A percentile compares a stretch with the other conserved stretches of the same genome.
Evolutionary conservation across 441 rosid genomes (phyloP).

Genomic region (Euphorbia celastroides): DNA sequence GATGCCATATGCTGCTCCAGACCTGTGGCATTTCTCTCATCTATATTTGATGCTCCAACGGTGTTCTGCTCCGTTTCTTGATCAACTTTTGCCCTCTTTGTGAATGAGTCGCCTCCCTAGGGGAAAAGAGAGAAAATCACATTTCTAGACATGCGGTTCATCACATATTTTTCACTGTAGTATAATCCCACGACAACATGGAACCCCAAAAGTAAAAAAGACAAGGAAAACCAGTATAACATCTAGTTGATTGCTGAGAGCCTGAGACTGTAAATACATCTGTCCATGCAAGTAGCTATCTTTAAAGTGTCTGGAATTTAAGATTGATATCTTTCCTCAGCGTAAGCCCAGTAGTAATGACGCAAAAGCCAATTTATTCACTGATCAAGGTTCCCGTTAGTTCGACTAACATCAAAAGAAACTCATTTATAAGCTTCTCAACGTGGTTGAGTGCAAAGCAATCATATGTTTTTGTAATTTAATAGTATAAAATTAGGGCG

Average conservation of each 20-base stretch:
- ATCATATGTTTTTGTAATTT: slow-evolving; percentile 21
- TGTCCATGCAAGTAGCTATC: background rate
- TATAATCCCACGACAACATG: background rate
- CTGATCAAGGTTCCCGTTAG: slow-evolving; percentile 8
- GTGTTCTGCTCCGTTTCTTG: slow-evolving; percentile 39
- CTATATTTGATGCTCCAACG: slow-evolving; percentile 30
- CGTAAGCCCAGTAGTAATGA: slow-evolving; percentile 2
- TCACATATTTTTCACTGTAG: slow-evolving; percentile 5
- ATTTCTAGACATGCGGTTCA: slow-evolving; percentile 1
- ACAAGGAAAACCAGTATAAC: background rate
- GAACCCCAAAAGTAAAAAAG: background rate
- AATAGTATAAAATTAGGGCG: slow-evolving; percentile 22
- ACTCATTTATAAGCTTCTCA: slow-evolving; percentile 1
- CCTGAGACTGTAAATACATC: background rate
- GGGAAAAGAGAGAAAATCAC: slow-evolving; percentile 1
- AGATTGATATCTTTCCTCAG: slow-evolving; percentile 10
- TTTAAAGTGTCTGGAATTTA: background rate
- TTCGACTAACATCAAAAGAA: background rate
- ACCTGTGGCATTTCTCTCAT: slow-evolving; percentile 42
- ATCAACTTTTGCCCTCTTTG: slow-evolving; percentile 73
- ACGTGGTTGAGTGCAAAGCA: slow-evolving; percentile 17
- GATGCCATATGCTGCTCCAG: slow-evolving; percentile 50
- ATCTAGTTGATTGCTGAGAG: background rate
- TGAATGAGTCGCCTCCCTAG: slow-evolving; percentile 68
- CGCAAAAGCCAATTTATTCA: slow-evolving; percentile 3